Percentiles rank a stretch among this genome's conserved stretches.
These are phyloP conservation scores for Aureobasidium zeae DNA, from an alignment of 2,329 filamentous ascomycete species.

Conservation along the genomic window DNA sequence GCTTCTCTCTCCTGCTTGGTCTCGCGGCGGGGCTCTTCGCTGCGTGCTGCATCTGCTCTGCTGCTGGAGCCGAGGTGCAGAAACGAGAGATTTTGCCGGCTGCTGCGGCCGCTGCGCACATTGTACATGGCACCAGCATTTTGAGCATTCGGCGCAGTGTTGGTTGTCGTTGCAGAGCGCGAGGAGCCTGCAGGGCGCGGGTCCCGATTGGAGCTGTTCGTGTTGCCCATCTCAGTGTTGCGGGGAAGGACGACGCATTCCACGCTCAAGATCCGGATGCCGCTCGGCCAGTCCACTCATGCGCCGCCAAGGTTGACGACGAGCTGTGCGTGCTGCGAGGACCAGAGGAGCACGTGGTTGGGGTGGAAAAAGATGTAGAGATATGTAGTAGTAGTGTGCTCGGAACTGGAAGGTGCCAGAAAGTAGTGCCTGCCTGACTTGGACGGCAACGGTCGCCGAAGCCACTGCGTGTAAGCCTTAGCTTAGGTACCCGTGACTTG, in stretches of 20 bases:
- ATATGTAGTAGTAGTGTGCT: not conserved
- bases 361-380: not conserved
- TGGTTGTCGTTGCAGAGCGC: conserved; percentile 28
- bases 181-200: conserved; percentile 28
- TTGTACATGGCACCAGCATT: conserved; percentile 33
- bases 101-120: conserved; percentile 38
- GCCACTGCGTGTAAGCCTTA: not conserved
- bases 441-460: conserved; percentile 3
- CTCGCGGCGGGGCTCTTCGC: conserved; percentile 60
- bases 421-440: no score
- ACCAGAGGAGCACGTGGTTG: conserved; percentile 5
- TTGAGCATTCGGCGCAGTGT: conserved; percentile 23
- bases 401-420: conserved; percentile 1
- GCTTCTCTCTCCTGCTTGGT: conserved; percentile 88
- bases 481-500: conserved; percentile 1
- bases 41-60: conserved; percentile 19
- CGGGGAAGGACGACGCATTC: conserved; percentile 17
- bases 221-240: conserved; percentile 14
- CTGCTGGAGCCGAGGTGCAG: conserved; percentile 43
- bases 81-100: conserved; percentile 49
- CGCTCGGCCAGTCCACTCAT: conserved; percentile 1
- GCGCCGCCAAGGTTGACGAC: not conserved
- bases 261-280: conserved; percentile 9
- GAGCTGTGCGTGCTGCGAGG: not conserved
- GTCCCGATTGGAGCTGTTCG: conserved; percentile 42